Conservation (phyloP, 352 stramenopile genomes). For the Achlya hypogyna region DNA sequence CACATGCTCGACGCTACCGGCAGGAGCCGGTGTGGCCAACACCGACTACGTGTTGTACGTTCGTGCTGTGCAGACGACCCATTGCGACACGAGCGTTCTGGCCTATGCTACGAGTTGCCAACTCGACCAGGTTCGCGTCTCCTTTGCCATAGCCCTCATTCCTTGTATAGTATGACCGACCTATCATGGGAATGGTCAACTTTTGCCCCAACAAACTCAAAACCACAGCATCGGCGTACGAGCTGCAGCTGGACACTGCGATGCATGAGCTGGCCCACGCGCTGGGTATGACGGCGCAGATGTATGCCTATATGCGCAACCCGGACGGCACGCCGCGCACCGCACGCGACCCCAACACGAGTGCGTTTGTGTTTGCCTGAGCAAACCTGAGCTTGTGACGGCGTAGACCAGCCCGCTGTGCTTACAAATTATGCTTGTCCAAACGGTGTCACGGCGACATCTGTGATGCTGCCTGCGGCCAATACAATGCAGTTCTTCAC, state of each 20-base stretch:
- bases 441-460: slow-evolving; percentile 45
- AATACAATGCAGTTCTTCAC: slow-evolving; percentile 47
- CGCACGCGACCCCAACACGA: slow-evolving; percentile 29
- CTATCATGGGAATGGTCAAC: slow-evolving; percentile 77
- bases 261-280: slow-evolving; percentile 80
- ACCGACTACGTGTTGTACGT: slow-evolving; percentile 73
- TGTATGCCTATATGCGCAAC: slow-evolving; percentile 66
- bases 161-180: slow-evolving; percentile 22
- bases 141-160: background rate
- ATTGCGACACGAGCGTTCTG: slow-evolving; percentile 45
- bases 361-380: background rate
- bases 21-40: slow-evolving; percentile 20
- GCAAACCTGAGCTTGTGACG: background rate
- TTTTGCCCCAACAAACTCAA: slow-evolving; percentile 69
- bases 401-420: slow-evolving; percentile 27
- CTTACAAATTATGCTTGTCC: slow-evolving; percentile 29
- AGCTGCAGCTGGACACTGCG: slow-evolving; percentile 52
- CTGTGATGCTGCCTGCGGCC: slow-evolving; percentile 22
- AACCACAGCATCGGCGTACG: slow-evolving; percentile 40
- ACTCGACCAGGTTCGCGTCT: slow-evolving; percentile 46
- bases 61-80: slow-evolving; percentile 35
- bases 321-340: slow-evolving; percentile 57
- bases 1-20: slow-evolving; percentile 27
- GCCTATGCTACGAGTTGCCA: slow-evolving; percentile 77
- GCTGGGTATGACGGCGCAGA: slow-evolving; percentile 65